Base-by-base conservation (phyloP, 202 grass and related monocot species). In the Zizania palustris region DNA sequence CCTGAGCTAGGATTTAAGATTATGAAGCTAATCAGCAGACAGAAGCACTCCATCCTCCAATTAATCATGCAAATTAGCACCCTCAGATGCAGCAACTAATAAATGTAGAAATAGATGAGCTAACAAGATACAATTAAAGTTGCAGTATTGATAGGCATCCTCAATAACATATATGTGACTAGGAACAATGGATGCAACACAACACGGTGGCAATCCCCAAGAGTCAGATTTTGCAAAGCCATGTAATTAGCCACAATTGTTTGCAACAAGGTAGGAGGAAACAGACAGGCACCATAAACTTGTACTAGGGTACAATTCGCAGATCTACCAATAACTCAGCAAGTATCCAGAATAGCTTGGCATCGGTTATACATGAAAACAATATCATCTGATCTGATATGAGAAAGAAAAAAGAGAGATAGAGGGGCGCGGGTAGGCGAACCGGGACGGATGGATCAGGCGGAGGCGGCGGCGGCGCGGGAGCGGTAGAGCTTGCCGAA, bases 401-500 rank as follows among this genome's bases (percentile, higher is more conserved):
- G 0, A 28, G 50, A 69, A 2, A 5, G 65, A 13, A 1, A 9
- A 4, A 59, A 56, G 34, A 28, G 28, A 28, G 28, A 28, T 0
- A 36, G n/a, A 0, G 19, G 10, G 6, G 13, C 2, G 1, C 3
- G 5, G 13, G 6, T 9, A 12, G 16, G 11, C 21, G 14, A 1
- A 20, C 19, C 28, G 33, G 40, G 69, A 83, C 42, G 10, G 73
- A 61, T 49, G 11, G 65, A 87, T 93, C 76, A 93, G 39, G 83
- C 58, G 48, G 80, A 82, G 22, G 87, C 79, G 16, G 83, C 78
- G 21, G 90, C 80, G 44, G 94, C 82, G 78, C 87, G 84, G 76
- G 88, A 90, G 77, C 95, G 91, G 69, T 97, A 97, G 80, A 97
- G 89, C 87, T 97, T 94, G 72, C 91, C 91, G 69, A 97, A 94